phyloP scores from a whole-genome alignment of 208 protist genomes.

The Wallacemonas sp. region DNA sequence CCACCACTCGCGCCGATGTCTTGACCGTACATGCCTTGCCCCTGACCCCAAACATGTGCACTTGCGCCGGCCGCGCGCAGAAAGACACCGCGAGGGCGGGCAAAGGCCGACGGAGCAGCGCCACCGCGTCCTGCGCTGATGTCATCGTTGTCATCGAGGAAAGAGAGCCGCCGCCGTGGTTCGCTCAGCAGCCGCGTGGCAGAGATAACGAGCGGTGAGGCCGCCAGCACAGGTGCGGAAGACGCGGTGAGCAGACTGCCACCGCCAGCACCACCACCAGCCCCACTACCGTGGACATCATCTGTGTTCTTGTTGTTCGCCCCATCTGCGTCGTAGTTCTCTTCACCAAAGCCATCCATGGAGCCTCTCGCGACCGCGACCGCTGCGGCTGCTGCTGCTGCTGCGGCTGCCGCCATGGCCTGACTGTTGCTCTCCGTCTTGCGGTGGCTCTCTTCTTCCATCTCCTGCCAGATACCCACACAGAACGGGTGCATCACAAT shows the following conservation, averaged over 20 bases:
- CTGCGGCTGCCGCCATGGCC: constrained; percentile 1
- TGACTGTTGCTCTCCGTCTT: neutral
- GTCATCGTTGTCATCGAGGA: neutral
- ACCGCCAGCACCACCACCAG: neutral
- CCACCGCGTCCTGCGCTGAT: neutral
- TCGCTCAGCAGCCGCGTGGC: neutral
- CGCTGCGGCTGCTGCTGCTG: constrained; percentile 22
- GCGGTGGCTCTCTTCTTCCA: constrained; percentile 1
- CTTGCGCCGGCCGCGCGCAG: neutral
- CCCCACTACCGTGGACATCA: neutral
- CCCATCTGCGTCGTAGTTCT: no score
- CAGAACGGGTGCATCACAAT: constrained; percentile 75
- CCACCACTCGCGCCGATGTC: neutral
- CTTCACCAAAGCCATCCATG: no score
- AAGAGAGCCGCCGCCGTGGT: neutral
- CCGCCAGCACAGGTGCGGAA: neutral
- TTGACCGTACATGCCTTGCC: constrained; percentile 3
- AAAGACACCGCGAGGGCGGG: constrained; percentile 5
- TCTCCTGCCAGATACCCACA: constrained; percentile 5
- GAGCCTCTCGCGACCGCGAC: constrained; percentile 11
- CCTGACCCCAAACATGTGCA: constrained; percentile 8
- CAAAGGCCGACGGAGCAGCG: neutral
- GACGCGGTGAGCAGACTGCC: neutral
- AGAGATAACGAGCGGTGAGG: neutral
- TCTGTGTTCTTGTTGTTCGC: constrained; percentile 3